A percentile compares a stretch with the other conserved stretches of the same genome.
phyloP scores from a whole-genome alignment of 768 basidiomycete genomes.

The Asterophora lycoperdoides region DNA sequence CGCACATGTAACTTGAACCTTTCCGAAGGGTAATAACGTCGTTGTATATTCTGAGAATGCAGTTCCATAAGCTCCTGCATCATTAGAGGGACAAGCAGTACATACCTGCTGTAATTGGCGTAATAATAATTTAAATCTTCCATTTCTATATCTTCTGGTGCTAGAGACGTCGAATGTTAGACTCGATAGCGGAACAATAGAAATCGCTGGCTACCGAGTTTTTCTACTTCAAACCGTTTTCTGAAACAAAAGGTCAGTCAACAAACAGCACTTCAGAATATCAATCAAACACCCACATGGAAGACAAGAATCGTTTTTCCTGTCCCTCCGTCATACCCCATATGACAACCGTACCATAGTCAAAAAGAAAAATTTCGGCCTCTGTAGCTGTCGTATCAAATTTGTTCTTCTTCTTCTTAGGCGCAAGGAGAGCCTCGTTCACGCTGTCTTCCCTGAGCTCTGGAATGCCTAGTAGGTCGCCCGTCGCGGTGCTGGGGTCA shows the following conservation, averaged over 20 bases:
- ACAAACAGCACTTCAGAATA: conserved; percentile 1
- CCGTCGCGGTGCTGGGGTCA: conserved; percentile 40
- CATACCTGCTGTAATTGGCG: conserved; percentile 91
- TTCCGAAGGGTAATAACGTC: conserved; percentile 94
- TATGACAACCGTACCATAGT: conserved; percentile 92
- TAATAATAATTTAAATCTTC: conserved; percentile 97
- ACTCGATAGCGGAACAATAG: conserved; percentile 1
- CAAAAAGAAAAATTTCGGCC: conserved; percentile 90
- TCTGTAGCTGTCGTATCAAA: conserved; percentile 63
- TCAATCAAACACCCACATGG: conserved; percentile 58
- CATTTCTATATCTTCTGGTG: conserved; percentile 88
- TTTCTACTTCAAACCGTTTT: conserved; percentile 92
- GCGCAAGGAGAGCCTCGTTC: conserved; percentile 25
- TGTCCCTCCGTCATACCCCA: conserved; percentile 97
- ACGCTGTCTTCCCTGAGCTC: conserved; percentile 48
- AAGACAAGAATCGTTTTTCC: conserved; percentile 85
- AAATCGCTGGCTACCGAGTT: conserved; percentile 51
- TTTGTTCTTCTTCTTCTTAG: conserved; percentile 56
- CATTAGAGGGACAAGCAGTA: conserved; percentile 3
- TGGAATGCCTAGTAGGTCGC: conserved; percentile 75
- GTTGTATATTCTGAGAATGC: conserved; percentile 74
- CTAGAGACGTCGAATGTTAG: conserved; percentile 31
- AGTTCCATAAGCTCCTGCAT: conserved; percentile 5
- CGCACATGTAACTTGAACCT: conserved; percentile 93
- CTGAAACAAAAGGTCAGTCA: conserved; percentile 36